Base-by-base conservation (phyloP, 75 land plant species). In the Selaginella tamariscina region DNA sequence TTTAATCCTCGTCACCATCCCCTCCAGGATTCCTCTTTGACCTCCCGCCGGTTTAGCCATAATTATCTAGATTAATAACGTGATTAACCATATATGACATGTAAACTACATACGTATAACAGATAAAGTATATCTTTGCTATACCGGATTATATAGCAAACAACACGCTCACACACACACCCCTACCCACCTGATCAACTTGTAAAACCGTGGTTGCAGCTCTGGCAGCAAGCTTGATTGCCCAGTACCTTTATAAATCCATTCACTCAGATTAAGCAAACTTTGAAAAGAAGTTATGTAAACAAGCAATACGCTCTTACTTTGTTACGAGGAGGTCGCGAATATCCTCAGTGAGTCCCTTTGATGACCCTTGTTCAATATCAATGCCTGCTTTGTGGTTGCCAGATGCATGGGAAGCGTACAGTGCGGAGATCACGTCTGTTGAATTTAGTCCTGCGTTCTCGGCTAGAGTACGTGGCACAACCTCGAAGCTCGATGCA, bases 41-140 rank as follows among this genome's bases (percentile, higher is more conserved):
- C 99, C 99, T 67, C 99, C 99, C 20, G 99, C 99, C 70, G 80
- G 98, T 80, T 91, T 95, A 23, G 99, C 84, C 99, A 95, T 95
- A 64, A 95, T 95, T 21, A 95, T 95, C 95, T 89, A 77, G 11
- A 65, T 22, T 5, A 2, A 21, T 32, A 72, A 27, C 29, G 57
- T 28, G 2, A 28, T 2, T 20, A 64, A 30, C 26, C 2, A 32
- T 22, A 60, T 23, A 21, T 29, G 70, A 39, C 1, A 24, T 49
- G 18, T 11, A 11, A 49, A 49, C 54, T 11, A 20, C 54, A 49
- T 11, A 49, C 11, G 20, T 49, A 20, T 56, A 5, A 33, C 44
- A 73, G 30, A 2, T 32, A 1, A 5, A 72, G 32, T 18, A 65
- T 2, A 68, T 18, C 8, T 32, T 66, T 72, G n/a, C n/a, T n/a